phyloP scores from a whole-genome alignment of 768 basidiomycete species.

The Leucosporidium scottii region DNA sequence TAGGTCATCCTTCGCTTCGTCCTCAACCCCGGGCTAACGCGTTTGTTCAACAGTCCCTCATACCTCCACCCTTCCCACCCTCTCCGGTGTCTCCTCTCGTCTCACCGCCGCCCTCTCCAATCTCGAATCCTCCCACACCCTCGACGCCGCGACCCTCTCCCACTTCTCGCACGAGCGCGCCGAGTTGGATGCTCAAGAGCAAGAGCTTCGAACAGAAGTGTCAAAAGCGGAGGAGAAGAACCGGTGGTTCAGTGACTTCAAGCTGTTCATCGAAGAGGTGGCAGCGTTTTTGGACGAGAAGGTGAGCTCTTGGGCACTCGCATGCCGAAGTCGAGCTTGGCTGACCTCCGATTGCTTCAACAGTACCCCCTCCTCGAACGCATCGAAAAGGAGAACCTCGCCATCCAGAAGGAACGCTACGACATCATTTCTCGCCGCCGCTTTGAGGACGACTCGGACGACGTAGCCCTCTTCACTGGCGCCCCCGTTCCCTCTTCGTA shows the following conservation, averaged over 20 bases:
- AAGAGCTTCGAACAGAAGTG: slow-evolving; percentile 43
- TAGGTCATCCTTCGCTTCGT: slow-evolving; percentile 29
- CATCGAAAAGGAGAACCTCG: slow-evolving; percentile 42
- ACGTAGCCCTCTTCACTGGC: slow-evolving; percentile 37
- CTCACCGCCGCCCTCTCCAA: slow-evolving; percentile 41
- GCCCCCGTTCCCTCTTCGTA: slow-evolving; percentile 9
- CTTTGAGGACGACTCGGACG: slow-evolving; percentile 35
- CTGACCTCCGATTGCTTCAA: too few relatives aligned
- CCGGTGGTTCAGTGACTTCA: slow-evolving; percentile 46
- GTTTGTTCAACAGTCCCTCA: slow-evolving; percentile 41
- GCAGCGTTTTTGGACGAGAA: slow-evolving; percentile 47
- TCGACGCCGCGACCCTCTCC: slow-evolving; percentile 38
- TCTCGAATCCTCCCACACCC: slow-evolving; percentile 35
- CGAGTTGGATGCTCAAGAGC: slow-evolving; percentile 43
- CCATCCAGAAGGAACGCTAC: slow-evolving; percentile 35
- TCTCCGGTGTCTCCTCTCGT: slow-evolving; percentile 40
- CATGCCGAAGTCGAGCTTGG: too few relatives aligned
- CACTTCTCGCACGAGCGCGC: slow-evolving; percentile 39
- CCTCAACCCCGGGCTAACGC: background rate
- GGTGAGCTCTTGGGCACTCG: slow-evolving; percentile 36
- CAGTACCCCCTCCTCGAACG: slow-evolving; percentile 44
- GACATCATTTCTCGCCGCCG: slow-evolving; percentile 33
- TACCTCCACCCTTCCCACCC: slow-evolving; percentile 42
- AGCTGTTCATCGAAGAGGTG: slow-evolving; percentile 45
- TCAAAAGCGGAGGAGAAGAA: slow-evolving; percentile 43